These are phyloP conservation scores for Cercophora samala DNA, from an alignment of 495 filamentous ascomycete genomes.

Conservation along the genomic window DNA sequence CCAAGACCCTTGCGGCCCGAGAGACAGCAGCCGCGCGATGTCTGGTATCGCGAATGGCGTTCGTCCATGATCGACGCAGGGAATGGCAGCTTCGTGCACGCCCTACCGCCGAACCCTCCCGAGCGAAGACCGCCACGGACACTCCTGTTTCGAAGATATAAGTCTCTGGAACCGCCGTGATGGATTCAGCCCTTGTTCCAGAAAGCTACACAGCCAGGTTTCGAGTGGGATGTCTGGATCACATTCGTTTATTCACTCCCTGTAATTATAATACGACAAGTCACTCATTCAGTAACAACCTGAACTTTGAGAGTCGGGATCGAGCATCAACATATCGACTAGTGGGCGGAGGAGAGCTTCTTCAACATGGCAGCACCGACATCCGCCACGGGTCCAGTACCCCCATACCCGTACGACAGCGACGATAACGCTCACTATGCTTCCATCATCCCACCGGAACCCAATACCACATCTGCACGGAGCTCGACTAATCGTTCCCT, in stretches of 20 bases:
- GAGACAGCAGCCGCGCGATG: slow-evolving; percentile 1
- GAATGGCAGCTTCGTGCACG: not conserved
- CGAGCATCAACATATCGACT: not conserved
- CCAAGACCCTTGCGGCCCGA: not conserved
- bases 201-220: not conserved
- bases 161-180: slow-evolving; percentile 4
- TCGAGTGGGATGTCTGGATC: slow-evolving; percentile 2
- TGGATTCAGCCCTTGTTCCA: not conserved
- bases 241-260: not conserved
- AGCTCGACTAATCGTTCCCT: not conserved
- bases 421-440: slow-evolving; percentile 2
- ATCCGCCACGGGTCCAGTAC: not conserved
- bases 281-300: not conserved
- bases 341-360: not conserved
- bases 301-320: not conserved
- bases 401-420: slow-evolving; percentile 2
- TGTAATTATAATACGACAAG: not conserved
- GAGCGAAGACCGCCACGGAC: slow-evolving; percentile 8
- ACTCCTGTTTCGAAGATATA: slow-evolving; percentile 16
- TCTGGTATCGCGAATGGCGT: slow-evolving; percentile 13
- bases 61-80: slow-evolving; percentile 17
- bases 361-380: slow-evolving; percentile 2
- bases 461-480: not conserved
- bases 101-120: slow-evolving; percentile 19
- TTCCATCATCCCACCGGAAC: slow-evolving; percentile 4